A percentile compares a stretch with the other conserved stretches of the same genome.
Evolutionary conservation across 139 green algal species (phyloP).

Genomic region (Pycnococcus provasolii): DNA sequence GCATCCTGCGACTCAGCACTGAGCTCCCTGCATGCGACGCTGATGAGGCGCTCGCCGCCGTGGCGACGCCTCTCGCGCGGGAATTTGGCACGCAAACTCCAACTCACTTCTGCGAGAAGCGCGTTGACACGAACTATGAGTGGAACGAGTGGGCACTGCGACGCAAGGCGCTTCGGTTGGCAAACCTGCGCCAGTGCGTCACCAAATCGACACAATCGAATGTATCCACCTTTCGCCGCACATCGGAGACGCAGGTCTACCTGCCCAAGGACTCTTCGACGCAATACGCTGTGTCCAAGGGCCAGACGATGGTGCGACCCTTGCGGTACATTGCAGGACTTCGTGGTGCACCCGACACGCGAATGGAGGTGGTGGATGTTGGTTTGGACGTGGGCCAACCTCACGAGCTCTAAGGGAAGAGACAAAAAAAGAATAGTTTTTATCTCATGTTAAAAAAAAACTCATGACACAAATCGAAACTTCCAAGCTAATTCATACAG

Average conservation of each 20-base stretch:
- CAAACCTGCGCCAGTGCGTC: constrained; percentile 52
- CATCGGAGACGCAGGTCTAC: constrained; percentile 49
- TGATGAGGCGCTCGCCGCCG: neutral
- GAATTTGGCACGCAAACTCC: constrained; percentile 58
- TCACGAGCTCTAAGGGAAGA: constrained; percentile 38
- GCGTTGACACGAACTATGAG: constrained; percentile 47
- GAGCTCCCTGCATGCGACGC: neutral
- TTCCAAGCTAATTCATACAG: too few relatives aligned
- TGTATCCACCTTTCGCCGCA: constrained; percentile 49
- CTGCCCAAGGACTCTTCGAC: constrained; percentile 37
- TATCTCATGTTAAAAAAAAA: neutral
- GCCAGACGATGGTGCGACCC: constrained; percentile 53
- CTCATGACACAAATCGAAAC: too few relatives aligned
- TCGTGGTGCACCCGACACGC: constrained; percentile 39
- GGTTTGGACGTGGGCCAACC: constrained; percentile 60
- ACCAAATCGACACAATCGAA: constrained; percentile 51
- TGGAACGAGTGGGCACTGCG: constrained; percentile 69
- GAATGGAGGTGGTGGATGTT: constrained; percentile 54
- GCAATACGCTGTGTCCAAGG: constrained; percentile 40
- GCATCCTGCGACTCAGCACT: neutral
- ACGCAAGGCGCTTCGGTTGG: constrained; percentile 37
- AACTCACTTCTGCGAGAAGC: constrained; percentile 50
- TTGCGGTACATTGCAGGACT: constrained; percentile 52
- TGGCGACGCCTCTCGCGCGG: constrained; percentile 15
- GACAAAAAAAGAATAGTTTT: neutral